Evolutionary conservation across 805 yeast species (phyloP).

Genomic region (Sugiyamaella lignohabitans): DNA sequence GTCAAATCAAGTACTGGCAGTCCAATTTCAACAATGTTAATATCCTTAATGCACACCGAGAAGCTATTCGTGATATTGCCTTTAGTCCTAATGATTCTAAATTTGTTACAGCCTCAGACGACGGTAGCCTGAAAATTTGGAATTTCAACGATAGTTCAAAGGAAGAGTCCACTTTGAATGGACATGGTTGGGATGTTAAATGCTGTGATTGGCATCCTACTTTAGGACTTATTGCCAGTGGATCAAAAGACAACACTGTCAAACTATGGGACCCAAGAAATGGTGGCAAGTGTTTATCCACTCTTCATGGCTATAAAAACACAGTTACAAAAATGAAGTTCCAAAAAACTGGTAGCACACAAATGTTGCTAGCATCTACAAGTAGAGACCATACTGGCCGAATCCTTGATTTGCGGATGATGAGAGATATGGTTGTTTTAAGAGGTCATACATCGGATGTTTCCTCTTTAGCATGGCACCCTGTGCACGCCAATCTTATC

Average conservation of each 20-base stretch:
- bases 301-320: constrained; percentile 88
- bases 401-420: constrained; percentile 78
- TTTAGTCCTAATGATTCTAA: constrained; percentile 88
- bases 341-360: constrained; percentile 68
- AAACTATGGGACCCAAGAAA: constrained; percentile 94
- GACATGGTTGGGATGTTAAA: constrained; percentile 99
- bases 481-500: constrained; percentile 69
- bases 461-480: constrained; percentile 88
- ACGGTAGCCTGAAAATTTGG: constrained; percentile 86
- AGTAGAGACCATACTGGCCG: constrained; percentile 85
- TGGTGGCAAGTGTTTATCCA: constrained; percentile 59
- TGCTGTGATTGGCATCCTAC: constrained; percentile 95
- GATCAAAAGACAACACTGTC: constrained; percentile 90
- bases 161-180: constrained; percentile 76
- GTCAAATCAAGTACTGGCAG: constrained; percentile 92
- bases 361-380: constrained; percentile 69
- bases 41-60: constrained; percentile 61
- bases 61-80: constrained; percentile 77
- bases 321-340: constrained; percentile 82
- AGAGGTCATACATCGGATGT: constrained; percentile 80
- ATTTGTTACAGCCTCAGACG: constrained; percentile 93
- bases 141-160: constrained; percentile 83
- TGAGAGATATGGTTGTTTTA: constrained; percentile 68
- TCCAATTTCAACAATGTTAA: constrained; percentile 92
- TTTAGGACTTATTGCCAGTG: constrained; percentile 80